Conservation (phyloP, 2,329 filamentous ascomycete genomes). For the Xenosphaeropsis pyriputrescens region DNA sequence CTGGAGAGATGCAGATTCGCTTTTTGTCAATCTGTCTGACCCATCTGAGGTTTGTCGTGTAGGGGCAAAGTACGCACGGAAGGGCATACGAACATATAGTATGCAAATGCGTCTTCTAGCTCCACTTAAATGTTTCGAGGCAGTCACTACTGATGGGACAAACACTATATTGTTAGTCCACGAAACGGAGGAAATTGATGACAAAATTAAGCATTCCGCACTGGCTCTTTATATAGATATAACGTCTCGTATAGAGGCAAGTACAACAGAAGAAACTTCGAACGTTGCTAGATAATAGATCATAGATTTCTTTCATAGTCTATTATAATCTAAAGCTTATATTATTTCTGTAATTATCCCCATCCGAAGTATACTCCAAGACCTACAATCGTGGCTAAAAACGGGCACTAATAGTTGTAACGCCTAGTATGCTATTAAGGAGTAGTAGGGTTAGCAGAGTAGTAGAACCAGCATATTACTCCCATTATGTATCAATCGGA, state of each 20-base stretch:
- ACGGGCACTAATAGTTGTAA: too few species aligned
- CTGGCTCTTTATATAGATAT: neutral
- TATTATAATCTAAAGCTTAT: too few species aligned
- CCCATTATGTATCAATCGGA: too few species aligned
- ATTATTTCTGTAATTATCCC: too few species aligned
- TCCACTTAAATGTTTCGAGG: neutral
- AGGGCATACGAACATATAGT: neutral
- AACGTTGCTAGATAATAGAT: too few species aligned
- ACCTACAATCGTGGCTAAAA: too few species aligned
- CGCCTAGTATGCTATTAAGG: too few species aligned
- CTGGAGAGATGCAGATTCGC: neutral
- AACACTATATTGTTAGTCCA: neutral
- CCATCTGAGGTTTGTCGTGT: slow-evolving; percentile 1
- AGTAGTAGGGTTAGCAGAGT: too few species aligned
- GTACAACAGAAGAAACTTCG: too few species aligned
- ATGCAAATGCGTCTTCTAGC: neutral
- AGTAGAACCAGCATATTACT: too few species aligned
- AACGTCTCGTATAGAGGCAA: neutral
- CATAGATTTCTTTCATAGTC: too few species aligned
- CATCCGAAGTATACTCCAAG: too few species aligned
- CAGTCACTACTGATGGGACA: neutral
- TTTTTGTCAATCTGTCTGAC: neutral
- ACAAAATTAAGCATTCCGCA: neutral
- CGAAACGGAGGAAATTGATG: neutral
- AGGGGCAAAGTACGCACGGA: neutral